A percentile compares a stretch with the other conserved stretches of the same genome.
Evolutionary conservation across 371 early-diverging fungal species (phyloP).

Genomic region (Phascolomyces articulosus): DNA sequence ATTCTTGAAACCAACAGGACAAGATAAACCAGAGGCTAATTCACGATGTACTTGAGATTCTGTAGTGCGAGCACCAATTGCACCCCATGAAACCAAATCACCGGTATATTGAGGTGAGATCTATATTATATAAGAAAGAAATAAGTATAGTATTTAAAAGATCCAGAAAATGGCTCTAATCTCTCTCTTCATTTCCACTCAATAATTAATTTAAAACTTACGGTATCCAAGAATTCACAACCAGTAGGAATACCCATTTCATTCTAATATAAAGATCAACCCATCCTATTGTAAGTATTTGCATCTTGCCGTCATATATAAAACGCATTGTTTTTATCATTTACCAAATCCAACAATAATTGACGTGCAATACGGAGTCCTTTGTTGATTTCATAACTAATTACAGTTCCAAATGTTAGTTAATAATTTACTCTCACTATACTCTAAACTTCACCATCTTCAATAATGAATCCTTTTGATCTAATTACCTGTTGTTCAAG

Average conservation of each 20-base stretch:
- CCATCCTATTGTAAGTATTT: too few relatives aligned
- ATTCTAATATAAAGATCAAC: too few relatives aligned
- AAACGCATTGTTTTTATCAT: not conserved
- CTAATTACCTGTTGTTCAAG: constrained; percentile 60
- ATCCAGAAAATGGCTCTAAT: too few relatives aligned
- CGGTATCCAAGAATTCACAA: constrained; percentile 83
- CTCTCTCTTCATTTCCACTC: too few relatives aligned
- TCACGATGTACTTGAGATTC: constrained; percentile 92
- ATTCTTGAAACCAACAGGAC: constrained; percentile 95
- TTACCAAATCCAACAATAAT: constrained; percentile 68
- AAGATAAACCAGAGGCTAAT: constrained; percentile 89
- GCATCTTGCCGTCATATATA: too few relatives aligned
- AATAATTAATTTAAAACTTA: constrained; percentile 12
- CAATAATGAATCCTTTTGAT: too few relatives aligned
- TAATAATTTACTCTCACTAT: too few relatives aligned
- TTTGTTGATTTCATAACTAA: constrained; percentile 86
- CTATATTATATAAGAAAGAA: constrained; percentile 15
- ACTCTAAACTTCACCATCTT: too few relatives aligned
- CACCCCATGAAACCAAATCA: constrained; percentile 83
- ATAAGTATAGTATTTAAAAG: too few relatives aligned
- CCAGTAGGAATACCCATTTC: constrained; percentile 85
- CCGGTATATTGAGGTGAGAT: constrained; percentile 83
- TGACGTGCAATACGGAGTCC: constrained; percentile 83
- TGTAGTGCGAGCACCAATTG: constrained; percentile 92
- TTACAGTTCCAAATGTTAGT: too few relatives aligned